A percentile compares a stretch with the other conserved stretches of the same genome.
Conservation (phyloP, 441 rosid genomes). For the Isatis lusitanica region DNA sequence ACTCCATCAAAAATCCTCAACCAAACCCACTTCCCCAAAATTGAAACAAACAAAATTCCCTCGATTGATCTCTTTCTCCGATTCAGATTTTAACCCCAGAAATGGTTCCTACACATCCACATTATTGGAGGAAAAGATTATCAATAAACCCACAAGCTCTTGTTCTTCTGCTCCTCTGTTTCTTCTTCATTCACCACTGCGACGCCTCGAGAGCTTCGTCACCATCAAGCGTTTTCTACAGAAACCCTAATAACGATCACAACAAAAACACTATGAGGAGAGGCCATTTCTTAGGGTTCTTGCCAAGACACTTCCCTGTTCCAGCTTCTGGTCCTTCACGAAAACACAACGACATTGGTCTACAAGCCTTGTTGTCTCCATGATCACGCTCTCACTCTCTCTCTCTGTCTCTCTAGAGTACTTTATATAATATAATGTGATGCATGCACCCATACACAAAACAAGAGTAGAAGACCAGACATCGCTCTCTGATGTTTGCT, state of each 20-base stretch:
- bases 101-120: conserved; percentile 29
- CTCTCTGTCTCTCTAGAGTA: conserved; percentile 10
- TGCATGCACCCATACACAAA: conserved; percentile 3
- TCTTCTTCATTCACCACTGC: conserved; percentile 40
- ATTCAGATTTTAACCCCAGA: neutral
- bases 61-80: conserved; percentile 13
- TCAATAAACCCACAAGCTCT: conserved; percentile 24
- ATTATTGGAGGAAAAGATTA: conserved; percentile 23
- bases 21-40: conserved; percentile 15
- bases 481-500: conserved; percentile 19
- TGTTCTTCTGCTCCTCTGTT: conserved; percentile 38
- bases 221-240: conserved; percentile 43
- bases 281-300: conserved; percentile 63
- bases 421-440: conserved; percentile 1
- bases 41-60: conserved; percentile 17
- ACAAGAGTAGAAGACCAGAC: neutral
- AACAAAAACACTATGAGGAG: conserved; percentile 21
- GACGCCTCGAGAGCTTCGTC: conserved; percentile 56
- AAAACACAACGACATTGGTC: conserved; percentile 80
- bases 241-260: conserved; percentile 42
- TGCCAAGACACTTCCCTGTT: conserved; percentile 74
- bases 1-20: conserved; percentile 28
- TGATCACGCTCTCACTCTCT: conserved; percentile 34
- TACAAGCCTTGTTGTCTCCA: conserved; percentile 65
- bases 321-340: conserved; percentile 91